Conservation (phyloP, 495 filamentous ascomycete genomes). For the Neurospora sp. region DNA sequence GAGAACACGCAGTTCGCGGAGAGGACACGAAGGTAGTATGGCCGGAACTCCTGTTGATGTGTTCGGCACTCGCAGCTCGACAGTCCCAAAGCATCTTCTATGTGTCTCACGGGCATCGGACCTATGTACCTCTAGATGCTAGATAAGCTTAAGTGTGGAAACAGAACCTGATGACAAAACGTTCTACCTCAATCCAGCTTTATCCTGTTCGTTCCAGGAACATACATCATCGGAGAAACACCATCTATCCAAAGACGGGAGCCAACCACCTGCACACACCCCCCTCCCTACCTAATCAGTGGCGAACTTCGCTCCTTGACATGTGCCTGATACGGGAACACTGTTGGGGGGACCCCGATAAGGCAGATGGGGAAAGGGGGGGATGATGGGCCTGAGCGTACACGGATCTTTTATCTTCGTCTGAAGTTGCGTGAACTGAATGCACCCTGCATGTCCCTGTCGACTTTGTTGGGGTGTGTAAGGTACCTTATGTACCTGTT, state of each 20-base stretch:
- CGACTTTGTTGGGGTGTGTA: too few relatives aligned
- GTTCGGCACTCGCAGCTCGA: background rate
- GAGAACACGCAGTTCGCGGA: background rate
- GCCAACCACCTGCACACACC: background rate
- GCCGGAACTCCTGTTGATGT: too few relatives aligned
- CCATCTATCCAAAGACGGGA: background rate
- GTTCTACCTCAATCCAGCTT: background rate
- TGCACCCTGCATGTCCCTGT: background rate
- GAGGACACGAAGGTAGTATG: background rate
- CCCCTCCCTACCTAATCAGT: background rate
- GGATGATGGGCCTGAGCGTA: background rate
- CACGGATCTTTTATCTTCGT: background rate
- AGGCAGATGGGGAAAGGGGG: background rate
- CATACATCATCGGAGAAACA: background rate
- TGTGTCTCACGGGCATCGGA: background rate
- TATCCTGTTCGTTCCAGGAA: background rate
- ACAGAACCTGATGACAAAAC: background rate
- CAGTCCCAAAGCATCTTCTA: background rate
- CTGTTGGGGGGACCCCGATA: background rate
- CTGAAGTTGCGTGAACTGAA: background rate
- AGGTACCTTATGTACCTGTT: background rate
- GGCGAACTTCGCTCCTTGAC: background rate
- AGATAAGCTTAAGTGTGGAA: background rate
- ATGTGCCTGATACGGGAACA: background rate
- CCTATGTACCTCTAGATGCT: background rate